Evolutionary conservation across 73 alveolate genomes (phyloP).

Genomic region (Uronychia binucleata): DNA sequence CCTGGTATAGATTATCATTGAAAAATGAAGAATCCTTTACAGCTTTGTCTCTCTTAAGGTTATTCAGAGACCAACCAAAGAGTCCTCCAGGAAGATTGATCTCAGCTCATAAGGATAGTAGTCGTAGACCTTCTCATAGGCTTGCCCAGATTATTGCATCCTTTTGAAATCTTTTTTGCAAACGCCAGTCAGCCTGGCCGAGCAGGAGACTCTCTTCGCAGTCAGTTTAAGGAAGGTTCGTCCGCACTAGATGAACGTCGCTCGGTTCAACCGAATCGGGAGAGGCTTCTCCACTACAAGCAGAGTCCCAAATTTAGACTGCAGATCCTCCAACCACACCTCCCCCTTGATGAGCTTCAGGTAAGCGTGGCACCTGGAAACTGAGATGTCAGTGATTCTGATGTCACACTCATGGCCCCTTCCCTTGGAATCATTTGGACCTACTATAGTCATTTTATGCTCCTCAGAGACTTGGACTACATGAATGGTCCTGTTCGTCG

Average conservation of each 20-base stretch:
- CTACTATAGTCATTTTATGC: slow-evolving; percentile 12
- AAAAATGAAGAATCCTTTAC: too few relatives aligned
- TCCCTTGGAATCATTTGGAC: slow-evolving; percentile 7
- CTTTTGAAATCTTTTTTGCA: too few relatives aligned
- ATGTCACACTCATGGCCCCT: slow-evolving; percentile 55
- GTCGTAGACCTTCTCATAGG: too few relatives aligned
- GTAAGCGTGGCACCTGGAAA: slow-evolving; percentile 30
- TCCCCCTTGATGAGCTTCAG: slow-evolving; percentile 24
- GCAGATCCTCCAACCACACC: slow-evolving; percentile 16
- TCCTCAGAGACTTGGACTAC: slow-evolving; percentile 25
- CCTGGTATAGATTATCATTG: too few relatives aligned
- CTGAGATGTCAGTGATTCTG: slow-evolving; percentile 56
- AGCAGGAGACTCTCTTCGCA: background rate
- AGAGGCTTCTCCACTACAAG: slow-evolving; percentile 2
- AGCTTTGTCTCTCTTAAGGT: too few relatives aligned
- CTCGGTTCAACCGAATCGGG: background rate
- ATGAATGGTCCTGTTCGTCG: slow-evolving; percentile 48
- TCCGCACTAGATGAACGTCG: background rate
- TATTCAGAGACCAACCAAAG: too few relatives aligned
- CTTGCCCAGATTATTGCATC: too few relatives aligned
- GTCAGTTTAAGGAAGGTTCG: background rate
- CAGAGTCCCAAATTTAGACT: slow-evolving; percentile 52
- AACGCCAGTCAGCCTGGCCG: too few relatives aligned
- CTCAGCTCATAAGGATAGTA: too few relatives aligned
- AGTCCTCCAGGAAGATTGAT: too few relatives aligned